Conservation (phyloP, 2,329 filamentous ascomycete species). For the Arthrobotrys pseudoclavata region DNA sequence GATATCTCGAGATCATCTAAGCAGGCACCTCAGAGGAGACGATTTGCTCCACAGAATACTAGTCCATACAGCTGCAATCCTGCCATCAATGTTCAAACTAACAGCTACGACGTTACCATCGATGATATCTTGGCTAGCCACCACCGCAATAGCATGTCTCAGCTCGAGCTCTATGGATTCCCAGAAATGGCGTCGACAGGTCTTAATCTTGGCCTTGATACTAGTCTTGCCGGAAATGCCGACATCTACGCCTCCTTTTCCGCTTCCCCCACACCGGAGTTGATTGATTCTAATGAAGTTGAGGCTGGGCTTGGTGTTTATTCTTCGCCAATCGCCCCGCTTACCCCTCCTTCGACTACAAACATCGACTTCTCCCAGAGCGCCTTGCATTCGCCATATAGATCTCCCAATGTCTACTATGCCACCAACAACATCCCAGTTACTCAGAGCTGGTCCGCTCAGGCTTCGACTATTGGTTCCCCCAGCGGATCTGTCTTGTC, state of each 20-base stretch:
- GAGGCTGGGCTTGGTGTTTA: slow-evolving; percentile 56
- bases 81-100: slow-evolving; percentile 37
- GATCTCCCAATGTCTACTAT: slow-evolving; percentile 55
- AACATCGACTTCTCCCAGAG: slow-evolving; percentile 54
- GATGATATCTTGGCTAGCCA: slow-evolving; percentile 54
- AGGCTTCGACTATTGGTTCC: slow-evolving; percentile 52
- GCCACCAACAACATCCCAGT: slow-evolving; percentile 50
- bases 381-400: slow-evolving; percentile 49
- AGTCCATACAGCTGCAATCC: slow-evolving; percentile 49
- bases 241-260: slow-evolving; percentile 57
- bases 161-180: slow-evolving; percentile 57
- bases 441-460: slow-evolving; percentile 45
- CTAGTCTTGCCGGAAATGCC: slow-evolving; percentile 33
- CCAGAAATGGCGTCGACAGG: slow-evolving; percentile 44
- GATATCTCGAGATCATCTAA: slow-evolving; percentile 54
- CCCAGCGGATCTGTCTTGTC: slow-evolving; percentile 48
- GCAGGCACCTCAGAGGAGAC: slow-evolving; percentile 36
- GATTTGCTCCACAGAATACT: slow-evolving; percentile 51
- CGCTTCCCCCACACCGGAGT: slow-evolving; percentile 53
- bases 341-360: slow-evolving; percentile 51
- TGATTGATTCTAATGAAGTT: slow-evolving; percentile 52
- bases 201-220: slow-evolving; percentile 55
- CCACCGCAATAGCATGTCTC: slow-evolving; percentile 56
- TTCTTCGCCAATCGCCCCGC: slow-evolving; percentile 53
- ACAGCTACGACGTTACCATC: slow-evolving; percentile 48